These are phyloP conservation scores for Scutellaria galericulata DNA, from an alignment of 257 asterid species.

Conservation along the genomic window DNA sequence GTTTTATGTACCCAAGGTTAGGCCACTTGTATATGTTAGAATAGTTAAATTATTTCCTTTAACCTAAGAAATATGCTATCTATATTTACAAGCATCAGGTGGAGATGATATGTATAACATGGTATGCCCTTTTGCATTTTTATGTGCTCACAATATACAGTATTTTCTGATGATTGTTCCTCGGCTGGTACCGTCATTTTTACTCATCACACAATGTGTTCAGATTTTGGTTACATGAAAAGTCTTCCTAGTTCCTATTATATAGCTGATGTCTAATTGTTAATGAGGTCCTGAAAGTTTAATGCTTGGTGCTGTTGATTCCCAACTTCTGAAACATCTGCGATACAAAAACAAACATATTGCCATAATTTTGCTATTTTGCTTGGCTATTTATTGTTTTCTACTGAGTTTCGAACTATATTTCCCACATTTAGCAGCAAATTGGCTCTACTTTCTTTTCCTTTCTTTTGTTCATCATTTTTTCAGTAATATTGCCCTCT, in stretches of 20 bases:
- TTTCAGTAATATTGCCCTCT: no score
- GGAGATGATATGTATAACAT: conserved; percentile 8
- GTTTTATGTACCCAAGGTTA: conserved; percentile 98
- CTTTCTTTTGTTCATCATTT: no score
- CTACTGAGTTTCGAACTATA: not conserved
- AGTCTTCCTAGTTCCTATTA: not conserved
- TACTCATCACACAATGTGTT: not conserved
- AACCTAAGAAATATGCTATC: not conserved
- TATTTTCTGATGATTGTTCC: not conserved
- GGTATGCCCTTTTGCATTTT: not conserved
- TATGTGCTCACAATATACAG: not conserved
- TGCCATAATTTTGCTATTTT: not conserved
- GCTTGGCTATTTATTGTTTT: not conserved
- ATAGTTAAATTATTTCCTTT: conserved; percentile 5
- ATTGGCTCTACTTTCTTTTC: not conserved
- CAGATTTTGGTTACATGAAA: not conserved
- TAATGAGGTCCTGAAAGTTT: not conserved
- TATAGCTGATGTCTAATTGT: no score
- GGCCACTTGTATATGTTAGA: conserved; percentile 23
- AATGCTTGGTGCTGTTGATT: not conserved
- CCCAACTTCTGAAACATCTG: no score
- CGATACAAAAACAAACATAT: not conserved
- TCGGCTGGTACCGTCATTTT: not conserved
- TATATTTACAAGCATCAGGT: not conserved
- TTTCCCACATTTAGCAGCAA: not conserved